A percentile compares a stretch with the other conserved stretches of the same genome.
Evolutionary conservation across 441 rosid species (phyloP).

Genomic region (Adansonia madagascariensis): DNA sequence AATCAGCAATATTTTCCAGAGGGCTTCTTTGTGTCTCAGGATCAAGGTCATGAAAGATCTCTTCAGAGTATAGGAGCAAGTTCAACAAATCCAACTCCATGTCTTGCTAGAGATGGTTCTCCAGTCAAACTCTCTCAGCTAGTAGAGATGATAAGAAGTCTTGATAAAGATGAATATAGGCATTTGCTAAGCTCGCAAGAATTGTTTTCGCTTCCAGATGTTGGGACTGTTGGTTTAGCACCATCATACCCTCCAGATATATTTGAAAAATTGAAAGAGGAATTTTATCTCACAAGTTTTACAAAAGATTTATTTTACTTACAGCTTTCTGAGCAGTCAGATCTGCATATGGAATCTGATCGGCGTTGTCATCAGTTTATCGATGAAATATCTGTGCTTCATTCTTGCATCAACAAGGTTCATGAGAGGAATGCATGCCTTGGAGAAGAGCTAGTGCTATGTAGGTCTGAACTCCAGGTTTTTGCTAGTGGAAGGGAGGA

Average conservation of each 20-base stretch:
- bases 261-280: slow-evolving; percentile 66
- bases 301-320: slow-evolving; percentile 57
- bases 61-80: slow-evolving; percentile 31
- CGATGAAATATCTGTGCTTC: slow-evolving; percentile 58
- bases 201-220: slow-evolving; percentile 35
- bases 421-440: slow-evolving; percentile 48
- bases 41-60: slow-evolving; percentile 44
- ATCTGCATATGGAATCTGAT: slow-evolving; percentile 54
- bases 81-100: slow-evolving; percentile 34
- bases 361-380: slow-evolving; percentile 46
- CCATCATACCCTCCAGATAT: slow-evolving; percentile 29
- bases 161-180: slow-evolving; percentile 63
- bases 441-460: slow-evolving; percentile 59
- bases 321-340: slow-evolving; percentile 69
- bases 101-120: slow-evolving; percentile 42
- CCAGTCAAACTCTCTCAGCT: slow-evolving; percentile 54
- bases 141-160: slow-evolving; percentile 53
- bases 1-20: slow-evolving; percentile 43
- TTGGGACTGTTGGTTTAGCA: slow-evolving; percentile 36
- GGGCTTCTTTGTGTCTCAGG: slow-evolving; percentile 43
- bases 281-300: slow-evolving; percentile 62
- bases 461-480: slow-evolving; percentile 67
- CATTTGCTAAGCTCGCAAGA: slow-evolving; percentile 58
- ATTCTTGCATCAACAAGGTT: slow-evolving; percentile 47
- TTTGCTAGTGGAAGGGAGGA: slow-evolving; percentile 54